Evolutionary conservation across 2,329 filamentous ascomycete genomes (phyloP), one percentile per base, ranked within the genome.

Genomic region (Fusarium sp.): DNA sequence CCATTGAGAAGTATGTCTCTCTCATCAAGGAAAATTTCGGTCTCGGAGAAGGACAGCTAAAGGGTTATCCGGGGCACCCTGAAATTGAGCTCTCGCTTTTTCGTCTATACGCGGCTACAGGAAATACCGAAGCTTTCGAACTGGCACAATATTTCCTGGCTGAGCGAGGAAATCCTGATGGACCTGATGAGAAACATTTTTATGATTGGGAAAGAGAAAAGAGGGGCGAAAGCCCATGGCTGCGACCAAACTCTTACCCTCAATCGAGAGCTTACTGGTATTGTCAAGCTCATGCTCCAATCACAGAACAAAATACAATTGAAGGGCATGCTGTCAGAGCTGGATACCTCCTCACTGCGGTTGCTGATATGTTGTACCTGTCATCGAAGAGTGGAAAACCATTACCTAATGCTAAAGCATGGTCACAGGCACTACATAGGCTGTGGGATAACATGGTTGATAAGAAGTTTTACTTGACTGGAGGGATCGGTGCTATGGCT

Each of bases 311-410:
- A 52, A 45, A 33, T 9, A 66, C 55, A 7, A 66, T 68, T 46
- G 85, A 90, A 70, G 89, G 89, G 0, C 89, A 91, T 67, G 83
- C 86, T 2, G 88, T 91, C 6, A 82, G 89, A 33, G 88, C 86
- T 0, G 85, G 89, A 82, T 91, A 91, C 73, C 83, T 91, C 3
- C 81, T 89, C 10, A 89, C 86, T 6, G 87, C 86, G 4, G 85
- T 86, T 1, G 85, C 88, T 2, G 88, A 90, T 73, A 77, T 90
- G 8, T 74, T 86, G 4, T 45, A 58, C 32, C 41, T 72, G 18
- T 54, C 62, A 3, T 14, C 33, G n/a, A 27, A 8, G 63, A 74
- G 18, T 60, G 77, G 55, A 23, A 74, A 12, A 57, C 67, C 9
- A 69, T 75, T 40, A 35, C 73, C 9, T 75, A 77, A n/a, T 32